Base-by-base conservation (phyloP, 768 basidiomycete genomes). In the Trametes punicea region DNA sequence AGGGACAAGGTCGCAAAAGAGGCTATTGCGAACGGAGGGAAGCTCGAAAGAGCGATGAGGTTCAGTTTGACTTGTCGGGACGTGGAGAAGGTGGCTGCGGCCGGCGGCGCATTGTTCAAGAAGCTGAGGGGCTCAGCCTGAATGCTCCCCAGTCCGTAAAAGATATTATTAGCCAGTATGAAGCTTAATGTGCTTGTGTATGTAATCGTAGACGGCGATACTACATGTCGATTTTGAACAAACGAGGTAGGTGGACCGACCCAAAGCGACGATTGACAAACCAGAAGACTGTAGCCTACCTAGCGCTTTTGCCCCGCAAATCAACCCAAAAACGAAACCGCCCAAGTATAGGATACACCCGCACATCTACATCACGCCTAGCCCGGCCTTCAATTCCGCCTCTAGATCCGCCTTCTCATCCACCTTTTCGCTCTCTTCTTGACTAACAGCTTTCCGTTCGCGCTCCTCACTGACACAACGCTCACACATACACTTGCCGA, bases 1-100 rank as follows among this genome's bases (percentile, higher is more conserved):
- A 72, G 66, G 21, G 77, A 74, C 30, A 64, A 76, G 46, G 67
- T 67, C 30, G 68, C 72, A 30, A 67, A 71, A 48, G 69, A 71
- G 38, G 70, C 72, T 9, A 67, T 87, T 46, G 46, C 64, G 36
- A 67, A 71, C 15, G 85, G 84, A n/a, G 81, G 80, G 7, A 67
- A 69, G 26, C 69, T 93, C 54, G 65, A 68, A 59, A 78, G 94
- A 57, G 73, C 73, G 16, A 77, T 77, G 34, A 74, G 94, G 67
- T 83, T 89, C 50, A 96, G 92, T 71, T 69, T 96, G 65, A 96
- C 94, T 1, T 96, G 90, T 67, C 78, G 93, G 49, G 88, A 89
- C 65, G 88, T 94, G 2, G 79, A 77, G 52, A 87, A 81, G 64
- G 85, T 91, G 45, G 70, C 68, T 21, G 44, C 49, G 2, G 45